Conservation (phyloP, 2,329 filamentous ascomycete genomes). For the Microascus cirrosus region DNA sequence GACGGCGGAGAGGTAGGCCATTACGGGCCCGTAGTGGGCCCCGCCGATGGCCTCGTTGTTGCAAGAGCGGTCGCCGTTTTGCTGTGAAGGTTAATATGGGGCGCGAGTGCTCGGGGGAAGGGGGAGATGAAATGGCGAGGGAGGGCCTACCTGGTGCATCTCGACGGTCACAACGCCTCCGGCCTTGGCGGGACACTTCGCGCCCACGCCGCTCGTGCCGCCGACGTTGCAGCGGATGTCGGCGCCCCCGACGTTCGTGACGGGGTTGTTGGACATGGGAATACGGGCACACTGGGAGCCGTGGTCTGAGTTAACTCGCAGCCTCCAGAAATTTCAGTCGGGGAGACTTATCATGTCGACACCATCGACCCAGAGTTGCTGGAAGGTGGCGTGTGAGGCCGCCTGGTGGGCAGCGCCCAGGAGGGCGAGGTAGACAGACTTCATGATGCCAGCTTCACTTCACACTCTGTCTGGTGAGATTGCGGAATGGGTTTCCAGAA, state of each 20-base stretch:
- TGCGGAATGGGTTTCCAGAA: neutral
- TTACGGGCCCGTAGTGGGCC: constrained; percentile 40
- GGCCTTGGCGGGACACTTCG: constrained; percentile 33
- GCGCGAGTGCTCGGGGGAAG: neutral
- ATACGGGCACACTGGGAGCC: constrained; percentile 30
- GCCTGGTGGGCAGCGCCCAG: constrained; percentile 14
- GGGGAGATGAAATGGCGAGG: neutral
- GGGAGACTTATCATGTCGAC: constrained; percentile 23
- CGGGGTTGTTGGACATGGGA: constrained; percentile 37
- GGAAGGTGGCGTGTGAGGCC: constrained; percentile 37
- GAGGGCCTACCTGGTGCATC: constrained; percentile 35
- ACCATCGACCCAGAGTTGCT: constrained; percentile 33
- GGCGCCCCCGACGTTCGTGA: constrained; percentile 29
- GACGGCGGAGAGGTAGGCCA: constrained; percentile 40
- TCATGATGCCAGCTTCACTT: neutral
- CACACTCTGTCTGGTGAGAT: neutral
- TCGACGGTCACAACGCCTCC: constrained; percentile 41
- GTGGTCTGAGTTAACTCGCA: constrained; percentile 11
- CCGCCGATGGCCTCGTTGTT: constrained; percentile 38
- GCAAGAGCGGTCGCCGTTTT: constrained; percentile 33
- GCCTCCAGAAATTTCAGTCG: neutral
- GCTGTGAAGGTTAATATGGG: constrained; percentile 13
- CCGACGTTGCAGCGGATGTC: constrained; percentile 34
- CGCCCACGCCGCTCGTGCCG: constrained; percentile 18
- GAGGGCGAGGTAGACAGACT: constrained; percentile 1